These are phyloP conservation scores for Brettanomyces anomalus DNA, from an alignment of 805 yeast genomes.

Conservation along the genomic window DNA sequence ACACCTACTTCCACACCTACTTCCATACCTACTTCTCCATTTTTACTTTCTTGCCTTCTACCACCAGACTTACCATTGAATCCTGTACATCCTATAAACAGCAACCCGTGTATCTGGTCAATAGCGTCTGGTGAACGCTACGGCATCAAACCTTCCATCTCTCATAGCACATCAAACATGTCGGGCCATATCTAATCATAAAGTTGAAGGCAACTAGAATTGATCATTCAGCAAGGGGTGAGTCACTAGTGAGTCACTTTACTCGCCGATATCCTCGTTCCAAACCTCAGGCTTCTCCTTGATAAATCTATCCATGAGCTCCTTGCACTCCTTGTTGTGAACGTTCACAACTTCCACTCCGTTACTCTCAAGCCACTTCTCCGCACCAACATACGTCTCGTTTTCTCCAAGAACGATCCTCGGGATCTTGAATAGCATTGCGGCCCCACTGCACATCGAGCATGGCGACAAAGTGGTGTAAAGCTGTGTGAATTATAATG, in stretches of 20 bases:
- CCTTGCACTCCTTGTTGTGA: conserved; percentile 52
- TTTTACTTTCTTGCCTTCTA: no score
- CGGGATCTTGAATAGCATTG: conserved; percentile 77
- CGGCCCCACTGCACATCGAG: conserved; percentile 92
- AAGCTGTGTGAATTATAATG: conserved; percentile 26
- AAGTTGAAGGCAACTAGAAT: no score
- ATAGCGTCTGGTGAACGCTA: no score
- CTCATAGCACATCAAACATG: no score
- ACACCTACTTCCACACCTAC: no score
- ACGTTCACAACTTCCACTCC: conserved; percentile 68
- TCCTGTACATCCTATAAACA: no score
- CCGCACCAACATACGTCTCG: conserved; percentile 75
- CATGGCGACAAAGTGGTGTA: conserved; percentile 93
- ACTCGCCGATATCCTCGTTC: conserved; percentile 70
- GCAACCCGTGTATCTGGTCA: no score
- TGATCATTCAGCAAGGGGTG: no score
- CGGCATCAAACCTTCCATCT: no score
- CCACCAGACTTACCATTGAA: no score
- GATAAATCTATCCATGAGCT: conserved; percentile 72
- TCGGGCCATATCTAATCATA: no score
- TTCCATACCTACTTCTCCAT: no score
- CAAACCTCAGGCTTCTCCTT: conserved; percentile 68
- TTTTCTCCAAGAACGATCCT: conserved; percentile 89
- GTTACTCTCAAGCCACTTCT: conserved; percentile 53
- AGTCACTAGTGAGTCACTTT: neutral